Evolutionary conservation across 2,329 filamentous ascomycete genomes (phyloP).

Genomic region (Colletotrichum theobromicola): DNA sequence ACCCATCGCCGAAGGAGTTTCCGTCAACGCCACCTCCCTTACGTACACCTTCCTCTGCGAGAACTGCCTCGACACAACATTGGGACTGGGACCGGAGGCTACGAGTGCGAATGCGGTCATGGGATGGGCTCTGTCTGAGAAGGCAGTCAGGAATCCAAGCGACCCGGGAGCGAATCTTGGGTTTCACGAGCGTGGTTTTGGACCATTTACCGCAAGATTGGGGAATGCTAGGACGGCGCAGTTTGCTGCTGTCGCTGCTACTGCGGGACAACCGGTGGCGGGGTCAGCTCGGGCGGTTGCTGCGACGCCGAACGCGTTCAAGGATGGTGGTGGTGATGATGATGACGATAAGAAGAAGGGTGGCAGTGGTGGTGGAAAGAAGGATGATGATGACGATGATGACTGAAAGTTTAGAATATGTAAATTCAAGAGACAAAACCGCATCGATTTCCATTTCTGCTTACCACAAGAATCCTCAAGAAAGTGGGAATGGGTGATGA

Average conservation of each 20-base stretch:
- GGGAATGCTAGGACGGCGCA: conserved; percentile 38
- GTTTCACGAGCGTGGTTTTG: conserved; percentile 37
- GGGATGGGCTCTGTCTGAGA: conserved; percentile 39
- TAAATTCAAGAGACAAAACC: fast-evolving
- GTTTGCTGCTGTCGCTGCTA: conserved; percentile 42
- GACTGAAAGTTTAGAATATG: not conserved
- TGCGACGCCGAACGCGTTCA: conserved; percentile 18
- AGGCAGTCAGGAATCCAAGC: conserved; percentile 25
- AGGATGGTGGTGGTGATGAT: conserved; percentile 16
- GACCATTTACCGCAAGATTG: conserved; percentile 33
- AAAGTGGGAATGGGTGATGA: not conserved
- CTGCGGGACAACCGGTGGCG: conserved; percentile 38
- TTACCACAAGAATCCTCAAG: not conserved
- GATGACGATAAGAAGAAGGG: conserved; percentile 7
- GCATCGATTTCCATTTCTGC: not conserved
- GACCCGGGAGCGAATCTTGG: conserved; percentile 28
- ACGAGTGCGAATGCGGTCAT: conserved; percentile 32
- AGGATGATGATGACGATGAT: conserved; percentile 21
- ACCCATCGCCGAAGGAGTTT: conserved; percentile 46
- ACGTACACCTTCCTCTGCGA: conserved; percentile 53
- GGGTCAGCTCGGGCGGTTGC: conserved; percentile 23
- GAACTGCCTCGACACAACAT: conserved; percentile 32
- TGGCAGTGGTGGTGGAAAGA: conserved; percentile 27
- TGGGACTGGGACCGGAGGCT: conserved; percentile 31
- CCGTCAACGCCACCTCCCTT: conserved; percentile 46